phyloP scores from a whole-genome alignment of 2,329 filamentous ascomycete genomes.

The Colletotrichum sp. region DNA sequence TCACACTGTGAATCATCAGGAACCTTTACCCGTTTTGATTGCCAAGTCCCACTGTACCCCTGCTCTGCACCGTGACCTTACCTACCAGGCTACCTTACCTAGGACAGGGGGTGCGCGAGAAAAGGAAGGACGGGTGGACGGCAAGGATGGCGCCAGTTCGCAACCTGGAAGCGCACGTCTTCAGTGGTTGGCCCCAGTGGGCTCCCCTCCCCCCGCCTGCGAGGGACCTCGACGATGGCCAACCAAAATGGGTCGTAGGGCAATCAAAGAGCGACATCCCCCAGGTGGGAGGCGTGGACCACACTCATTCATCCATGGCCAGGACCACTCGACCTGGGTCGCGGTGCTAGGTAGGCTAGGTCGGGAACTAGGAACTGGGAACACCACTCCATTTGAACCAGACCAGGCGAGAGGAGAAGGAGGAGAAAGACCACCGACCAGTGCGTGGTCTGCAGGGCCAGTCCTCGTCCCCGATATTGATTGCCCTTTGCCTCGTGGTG shows the following conservation, averaged over 20 bases:
- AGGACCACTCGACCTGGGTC: not conserved
- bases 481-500: not conserved
- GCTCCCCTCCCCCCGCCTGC: not conserved
- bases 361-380: not conserved
- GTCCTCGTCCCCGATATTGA: not conserved
- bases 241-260: constrained; percentile 4
- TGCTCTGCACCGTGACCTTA: not conserved
- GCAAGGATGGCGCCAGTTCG: constrained; percentile 11
- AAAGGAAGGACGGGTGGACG: constrained; percentile 13
- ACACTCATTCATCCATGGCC: not conserved
- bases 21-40: constrained; percentile 4
- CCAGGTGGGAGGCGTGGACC: constrained; percentile 4
- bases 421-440: not conserved
- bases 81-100: not conserved
- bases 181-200: constrained; percentile 7
- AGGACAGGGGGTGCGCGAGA: not conserved
- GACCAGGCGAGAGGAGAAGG: not conserved
- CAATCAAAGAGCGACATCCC: constrained; percentile 23
- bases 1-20: constrained; percentile 7
- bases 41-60: not conserved
- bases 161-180: constrained; percentile 3
- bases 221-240: not conserved
- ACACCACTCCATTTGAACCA: not conserved
- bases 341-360: not conserved
- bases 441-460: not conserved